Evolutionary conservation across 306 rosid genomes (phyloP).

Genomic region (Cajanus cajan): DNA sequence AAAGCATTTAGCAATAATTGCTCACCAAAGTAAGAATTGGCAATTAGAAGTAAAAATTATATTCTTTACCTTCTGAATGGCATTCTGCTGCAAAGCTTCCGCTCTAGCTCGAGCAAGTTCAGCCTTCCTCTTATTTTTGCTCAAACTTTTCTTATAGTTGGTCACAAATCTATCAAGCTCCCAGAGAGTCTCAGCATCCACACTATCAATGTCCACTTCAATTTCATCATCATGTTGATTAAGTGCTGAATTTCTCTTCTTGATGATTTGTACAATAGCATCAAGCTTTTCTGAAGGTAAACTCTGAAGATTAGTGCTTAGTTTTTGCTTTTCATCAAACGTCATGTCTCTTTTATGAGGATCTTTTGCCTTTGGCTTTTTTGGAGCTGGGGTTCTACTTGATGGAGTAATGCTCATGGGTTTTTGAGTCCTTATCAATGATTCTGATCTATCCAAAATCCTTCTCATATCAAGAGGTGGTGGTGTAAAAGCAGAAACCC

Average conservation of each 20-base stretch:
- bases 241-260: conserved; percentile 69
- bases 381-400: conserved; percentile 78
- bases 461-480: conserved; percentile 82
- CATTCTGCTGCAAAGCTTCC: conserved; percentile 50
- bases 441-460: conserved; percentile 75
- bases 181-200: conserved; percentile 93
- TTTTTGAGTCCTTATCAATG: conserved; percentile 49
- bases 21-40: background rate
- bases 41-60: background rate
- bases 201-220: conserved; percentile 93
- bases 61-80: conserved; percentile 47
- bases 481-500: conserved; percentile 52
- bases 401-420: conserved; percentile 64
- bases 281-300: conserved; percentile 85
- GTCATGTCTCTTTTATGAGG: conserved; percentile 93
- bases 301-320: conserved; percentile 79
- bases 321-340: conserved; percentile 82
- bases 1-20: conserved; percentile 11
- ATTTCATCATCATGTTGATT: conserved; percentile 85
- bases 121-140: conserved; percentile 86
- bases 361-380: conserved; percentile 97
- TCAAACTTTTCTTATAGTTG: conserved; percentile 90
- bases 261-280: conserved; percentile 77
- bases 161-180: conserved; percentile 96
- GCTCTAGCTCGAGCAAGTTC: conserved; percentile 79